Percentiles rank a stretch among this genome's conserved stretches.
phyloP scores from a whole-genome alignment of 2,329 filamentous ascomycete species.

The Claviceps fusiformis region DNA sequence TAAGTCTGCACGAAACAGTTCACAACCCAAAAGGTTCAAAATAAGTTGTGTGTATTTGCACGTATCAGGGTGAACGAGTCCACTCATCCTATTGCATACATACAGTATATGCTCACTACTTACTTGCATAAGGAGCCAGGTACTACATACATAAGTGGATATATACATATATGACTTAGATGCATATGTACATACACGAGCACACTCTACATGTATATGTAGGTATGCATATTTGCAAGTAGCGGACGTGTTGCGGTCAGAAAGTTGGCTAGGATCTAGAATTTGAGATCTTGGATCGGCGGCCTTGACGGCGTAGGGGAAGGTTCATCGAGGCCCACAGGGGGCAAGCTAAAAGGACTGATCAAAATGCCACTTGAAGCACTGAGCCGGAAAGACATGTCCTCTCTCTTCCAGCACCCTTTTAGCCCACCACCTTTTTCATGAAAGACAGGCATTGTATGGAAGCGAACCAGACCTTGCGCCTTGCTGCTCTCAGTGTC shows the following conservation, averaged over 20 bases:
- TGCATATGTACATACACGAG: no score
- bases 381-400: constrained; percentile 83
- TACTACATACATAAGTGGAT: no score
- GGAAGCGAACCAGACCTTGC: constrained; percentile 75
- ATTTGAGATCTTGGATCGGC: constrained; percentile 58
- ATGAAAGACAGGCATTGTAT: constrained; percentile 71
- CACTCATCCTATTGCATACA: no score
- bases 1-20: background rate
- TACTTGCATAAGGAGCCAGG: no score
- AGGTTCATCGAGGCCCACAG: constrained; percentile 19
- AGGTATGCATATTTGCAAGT: background rate
- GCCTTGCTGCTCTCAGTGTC: constrained; percentile 53
- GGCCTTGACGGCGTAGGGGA: background rate
- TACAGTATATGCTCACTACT: no score
- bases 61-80: background rate
- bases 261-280: constrained; percentile 29
- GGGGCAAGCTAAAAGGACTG: constrained; percentile 78
- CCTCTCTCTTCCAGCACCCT: constrained; percentile 57
- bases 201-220: background rate
- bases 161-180: no score
- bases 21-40: background rate
- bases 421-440: constrained; percentile 74
- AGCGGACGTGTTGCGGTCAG: background rate
- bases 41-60: background rate
- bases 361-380: constrained; percentile 68